Percentiles rank a stretch among this genome's conserved stretches.
phyloP scores from a whole-genome alignment of 2,329 filamentous ascomycete genomes.

The Fusarium duplospermum region DNA sequence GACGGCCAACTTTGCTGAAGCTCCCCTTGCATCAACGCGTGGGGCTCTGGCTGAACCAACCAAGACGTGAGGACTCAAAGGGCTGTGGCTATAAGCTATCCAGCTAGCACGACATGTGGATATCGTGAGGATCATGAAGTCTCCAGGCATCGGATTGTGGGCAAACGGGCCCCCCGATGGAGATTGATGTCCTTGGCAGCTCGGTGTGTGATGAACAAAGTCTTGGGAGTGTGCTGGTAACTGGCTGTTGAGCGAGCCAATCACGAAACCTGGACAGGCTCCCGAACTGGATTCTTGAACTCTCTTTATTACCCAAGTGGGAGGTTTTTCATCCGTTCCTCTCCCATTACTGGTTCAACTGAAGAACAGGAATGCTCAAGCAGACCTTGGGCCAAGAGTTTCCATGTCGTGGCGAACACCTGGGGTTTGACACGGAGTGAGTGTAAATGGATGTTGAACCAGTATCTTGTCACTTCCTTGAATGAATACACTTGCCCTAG shows the following conservation, averaged over 20 bases:
- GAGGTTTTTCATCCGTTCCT: neutral
- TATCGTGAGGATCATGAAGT: neutral
- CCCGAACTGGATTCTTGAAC: neutral
- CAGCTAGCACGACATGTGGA: neutral
- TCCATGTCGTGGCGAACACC: neutral
- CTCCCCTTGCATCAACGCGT: slow-evolving; percentile 19
- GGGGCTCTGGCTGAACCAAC: slow-evolving; percentile 3
- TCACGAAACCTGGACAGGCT: neutral
- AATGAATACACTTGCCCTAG: too few species aligned
- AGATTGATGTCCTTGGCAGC: neutral
- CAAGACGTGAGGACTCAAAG: neutral
- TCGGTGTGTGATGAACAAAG: neutral
- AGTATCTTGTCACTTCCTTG: neutral
- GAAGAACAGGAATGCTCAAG: neutral
- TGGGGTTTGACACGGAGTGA: neutral
- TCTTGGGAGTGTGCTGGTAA: neutral
- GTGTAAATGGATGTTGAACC: neutral
- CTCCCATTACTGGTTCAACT: neutral
- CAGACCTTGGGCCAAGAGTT: neutral
- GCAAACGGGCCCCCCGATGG: neutral
- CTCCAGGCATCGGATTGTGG: neutral
- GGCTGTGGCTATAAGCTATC: slow-evolving; percentile 22
- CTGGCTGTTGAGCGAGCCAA: neutral
- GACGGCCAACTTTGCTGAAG: slow-evolving; percentile 9
- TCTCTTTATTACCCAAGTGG: neutral